Conservation (phyloP, 2,329 filamentous ascomycete genomes). For the Hyphodiscus sp. region DNA sequence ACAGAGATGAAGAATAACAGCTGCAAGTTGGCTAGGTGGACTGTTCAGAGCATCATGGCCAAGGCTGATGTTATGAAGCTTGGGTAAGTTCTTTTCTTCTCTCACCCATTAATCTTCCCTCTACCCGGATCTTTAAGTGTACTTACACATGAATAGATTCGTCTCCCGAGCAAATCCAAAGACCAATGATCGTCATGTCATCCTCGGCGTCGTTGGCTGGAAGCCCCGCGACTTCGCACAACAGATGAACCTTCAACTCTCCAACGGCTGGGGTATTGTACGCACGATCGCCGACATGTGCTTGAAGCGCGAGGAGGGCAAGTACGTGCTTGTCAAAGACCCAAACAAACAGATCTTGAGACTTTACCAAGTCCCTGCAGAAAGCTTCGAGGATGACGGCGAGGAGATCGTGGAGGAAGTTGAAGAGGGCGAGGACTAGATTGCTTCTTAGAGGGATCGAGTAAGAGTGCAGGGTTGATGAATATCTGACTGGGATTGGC, state of each 20-base stretch:
- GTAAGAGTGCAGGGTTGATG: background rate
- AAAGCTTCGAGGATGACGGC: conserved; percentile 85
- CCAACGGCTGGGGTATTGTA: conserved; percentile 98
- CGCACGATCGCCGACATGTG: conserved; percentile 97
- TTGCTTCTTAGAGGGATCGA: conserved; percentile 14
- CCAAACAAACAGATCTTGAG: conserved; percentile 95
- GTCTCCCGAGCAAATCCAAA: conserved; percentile 92
- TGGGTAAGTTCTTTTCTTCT: conserved; percentile 54
- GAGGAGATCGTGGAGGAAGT: conserved; percentile 40
- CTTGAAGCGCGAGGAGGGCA: conserved; percentile 68
- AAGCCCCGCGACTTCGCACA: conserved; percentile 94
- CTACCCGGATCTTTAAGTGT: conserved; percentile 20
- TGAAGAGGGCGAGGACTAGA: conserved; percentile 19
- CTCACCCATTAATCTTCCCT: background rate
- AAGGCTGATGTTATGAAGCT: conserved; percentile 99
- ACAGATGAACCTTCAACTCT: conserved; percentile 96
- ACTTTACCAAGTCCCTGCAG: conserved; percentile 81
- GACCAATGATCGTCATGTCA: conserved; percentile 86
- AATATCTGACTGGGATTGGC: background rate
- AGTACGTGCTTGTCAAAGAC: conserved; percentile 80
- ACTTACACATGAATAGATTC: conserved; percentile 53
- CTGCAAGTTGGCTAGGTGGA: conserved; percentile 97
- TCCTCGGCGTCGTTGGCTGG: conserved; percentile 93
- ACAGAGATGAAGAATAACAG: conserved; percentile 99
- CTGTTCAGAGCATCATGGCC: conserved; percentile 90